A percentile compares a stretch with the other conserved stretches of the same genome.
These are phyloP conservation scores for Aspergillus egyptiacus DNA, from an alignment of 495 filamentous ascomycete species.

Conservation along the genomic window DNA sequence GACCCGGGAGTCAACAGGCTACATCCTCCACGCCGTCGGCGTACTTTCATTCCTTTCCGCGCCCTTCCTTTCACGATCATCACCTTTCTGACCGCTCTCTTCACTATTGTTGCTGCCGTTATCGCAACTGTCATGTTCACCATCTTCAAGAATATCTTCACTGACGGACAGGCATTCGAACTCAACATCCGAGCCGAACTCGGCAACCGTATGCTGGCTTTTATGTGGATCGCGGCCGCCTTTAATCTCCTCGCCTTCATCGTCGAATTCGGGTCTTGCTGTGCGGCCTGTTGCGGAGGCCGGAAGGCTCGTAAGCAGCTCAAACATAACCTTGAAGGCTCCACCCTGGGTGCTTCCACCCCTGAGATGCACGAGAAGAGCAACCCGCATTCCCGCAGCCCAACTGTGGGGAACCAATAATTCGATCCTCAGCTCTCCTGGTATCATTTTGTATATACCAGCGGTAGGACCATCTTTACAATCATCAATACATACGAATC, in stretches of 20 bases:
- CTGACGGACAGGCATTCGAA: constrained; percentile 44
- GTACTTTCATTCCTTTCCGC: constrained; percentile 41
- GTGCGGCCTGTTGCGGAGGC: constrained; percentile 46
- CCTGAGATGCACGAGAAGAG: constrained; percentile 20
- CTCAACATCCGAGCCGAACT: constrained; percentile 71
- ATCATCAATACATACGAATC: constrained; percentile 11
- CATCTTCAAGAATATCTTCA: constrained; percentile 68
- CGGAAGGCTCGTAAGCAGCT: constrained; percentile 38
- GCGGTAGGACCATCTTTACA: constrained; percentile 1
- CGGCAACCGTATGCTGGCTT: constrained; percentile 71
- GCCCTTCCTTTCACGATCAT: constrained; percentile 52
- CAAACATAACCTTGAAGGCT: constrained; percentile 12
- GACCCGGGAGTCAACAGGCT: constrained; percentile 19
- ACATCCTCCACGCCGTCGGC: constrained; percentile 37
- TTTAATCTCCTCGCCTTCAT: constrained; percentile 63
- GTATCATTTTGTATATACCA: constrained; percentile 7
- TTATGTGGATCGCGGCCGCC: constrained; percentile 79
- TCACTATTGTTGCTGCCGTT: constrained; percentile 62
- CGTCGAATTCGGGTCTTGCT: constrained; percentile 66
- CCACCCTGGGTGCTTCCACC: background rate
- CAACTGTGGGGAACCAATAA: background rate
- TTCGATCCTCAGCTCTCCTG: constrained; percentile 1
- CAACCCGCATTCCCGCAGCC: constrained; percentile 1
- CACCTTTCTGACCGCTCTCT: constrained; percentile 55
- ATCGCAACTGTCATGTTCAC: constrained; percentile 76